A percentile compares a stretch with the other conserved stretches of the same genome.
phyloP scores from a whole-genome alignment of 305 asterid genomes.

The Fraxinus dipetala region DNA sequence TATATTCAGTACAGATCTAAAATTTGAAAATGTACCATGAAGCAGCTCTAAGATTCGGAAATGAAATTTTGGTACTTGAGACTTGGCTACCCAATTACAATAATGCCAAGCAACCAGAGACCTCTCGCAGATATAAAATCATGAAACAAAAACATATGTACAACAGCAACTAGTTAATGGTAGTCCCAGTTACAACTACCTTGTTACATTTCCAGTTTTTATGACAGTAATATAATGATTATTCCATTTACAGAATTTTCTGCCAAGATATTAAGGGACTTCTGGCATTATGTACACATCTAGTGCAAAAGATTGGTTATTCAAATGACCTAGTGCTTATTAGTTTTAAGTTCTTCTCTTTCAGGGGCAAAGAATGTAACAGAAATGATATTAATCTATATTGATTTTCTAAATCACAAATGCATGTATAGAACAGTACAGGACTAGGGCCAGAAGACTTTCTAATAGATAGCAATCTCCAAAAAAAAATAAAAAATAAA shows the following conservation, averaged over 20 bases:
- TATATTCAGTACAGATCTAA: neutral
- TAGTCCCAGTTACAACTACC: neutral
- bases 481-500: neutral
- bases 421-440: neutral
- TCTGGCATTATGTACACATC: neutral
- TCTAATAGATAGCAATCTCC: neutral
- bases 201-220: neutral
- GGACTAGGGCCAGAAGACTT: neutral
- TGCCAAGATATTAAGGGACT: neutral
- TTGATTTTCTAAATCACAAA: neutral
- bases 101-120: neutral
- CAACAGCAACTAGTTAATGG: neutral
- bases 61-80: neutral
- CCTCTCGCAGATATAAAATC: neutral
- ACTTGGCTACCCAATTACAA: neutral
- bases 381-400: neutral
- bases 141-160: neutral
- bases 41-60: neutral
- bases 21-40: slow-evolving; percentile 1
- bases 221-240: neutral
- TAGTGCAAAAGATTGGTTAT: neutral
- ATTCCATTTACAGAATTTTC: neutral
- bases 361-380: neutral
- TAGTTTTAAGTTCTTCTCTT: neutral
- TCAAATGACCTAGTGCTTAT: neutral